Base-by-base conservation (phyloP, 1,139 yeast genomes). In the Pichia sp. region DNA sequence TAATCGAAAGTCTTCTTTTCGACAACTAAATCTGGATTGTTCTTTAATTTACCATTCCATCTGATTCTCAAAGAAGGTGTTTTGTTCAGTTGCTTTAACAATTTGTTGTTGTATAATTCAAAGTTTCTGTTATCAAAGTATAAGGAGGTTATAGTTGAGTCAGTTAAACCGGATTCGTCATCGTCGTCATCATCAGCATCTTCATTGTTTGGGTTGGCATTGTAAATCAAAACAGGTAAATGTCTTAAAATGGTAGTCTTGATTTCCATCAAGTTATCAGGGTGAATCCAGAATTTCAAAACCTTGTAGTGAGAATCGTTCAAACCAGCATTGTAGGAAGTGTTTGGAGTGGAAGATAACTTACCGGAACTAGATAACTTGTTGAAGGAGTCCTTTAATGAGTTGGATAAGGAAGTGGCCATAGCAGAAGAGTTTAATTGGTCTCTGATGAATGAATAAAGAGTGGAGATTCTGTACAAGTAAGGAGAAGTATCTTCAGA, bases 231-330 rank as follows among this genome's bases (percentile, higher is more conserved):
- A 4, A 91, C 95, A 0, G 99, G 99, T 58, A 93, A 77, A 61
- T 90, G 96, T 66, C 98, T 85, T 62, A 93, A 77, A 55, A 93
- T 88, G 54, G 90, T 83, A 21, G 98, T 89, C 70, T 93, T 93
- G 49, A 90, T 96, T 68, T 93, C 98, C 96, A 91, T 91, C 64
- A 91, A 73, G 65, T 93, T 90, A 61, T 93, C 99, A 15, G 93
- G 93, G 64, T 93, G 98, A 43, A 93, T 77, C 99, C 99, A 93
- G 67, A 91, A 91, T 69, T 89, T 89, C 68, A 85, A 83, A 22
- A 89, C 83, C 59, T 86, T 88, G 66, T 73, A 86, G 42, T 59
- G 60, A 10, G 83, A 83, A 34, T 77, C 74, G 48, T 75, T 75
- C 9, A 46, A 40, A 33, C 40, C 42, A 20, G 49, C 46, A 18